Conservation (phyloP, 176 grass and related monocot species). For the Rhipidocladum racemiflorum region DNA sequence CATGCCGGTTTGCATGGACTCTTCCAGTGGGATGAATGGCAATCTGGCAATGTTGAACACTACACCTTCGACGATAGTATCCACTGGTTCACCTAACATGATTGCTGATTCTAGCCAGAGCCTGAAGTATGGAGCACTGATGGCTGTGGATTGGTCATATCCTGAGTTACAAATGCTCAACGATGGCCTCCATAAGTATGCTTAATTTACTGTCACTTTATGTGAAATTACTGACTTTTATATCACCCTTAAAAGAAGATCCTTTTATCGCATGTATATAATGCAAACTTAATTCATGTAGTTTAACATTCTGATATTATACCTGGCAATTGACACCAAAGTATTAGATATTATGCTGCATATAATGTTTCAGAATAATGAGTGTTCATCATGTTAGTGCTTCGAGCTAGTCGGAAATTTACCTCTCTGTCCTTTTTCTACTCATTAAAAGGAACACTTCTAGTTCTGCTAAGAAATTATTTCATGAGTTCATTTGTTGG, state of each 20-base stretch:
- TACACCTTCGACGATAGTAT: constrained; percentile 60
- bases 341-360: neutral
- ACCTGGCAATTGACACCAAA: neutral
- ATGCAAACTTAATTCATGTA: neutral
- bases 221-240: constrained; percentile 4
- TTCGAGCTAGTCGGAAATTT: neutral
- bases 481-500: neutral
- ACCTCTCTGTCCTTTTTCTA: neutral
- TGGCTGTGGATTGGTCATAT: constrained; percentile 75
- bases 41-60: constrained; percentile 47
- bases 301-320: neutral
- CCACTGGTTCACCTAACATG: constrained; percentile 50
- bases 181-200: constrained; percentile 71
- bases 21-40: constrained; percentile 47
- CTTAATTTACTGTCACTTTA: constrained; percentile 2
- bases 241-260: neutral
- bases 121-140: constrained; percentile 53
- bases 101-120: constrained; percentile 49
- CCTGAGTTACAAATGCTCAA: constrained; percentile 68
- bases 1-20: constrained; percentile 49
- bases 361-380: neutral
- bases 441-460: constrained; percentile 1
- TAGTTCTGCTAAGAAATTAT: neutral
- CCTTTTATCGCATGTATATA: neutral
- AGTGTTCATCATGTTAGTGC: constrained; percentile 13